Evolutionary conservation across 768 basidiomycete species (phyloP), one percentile per base, ranked within the genome.

Genomic region (Strobilomyces confusus): DNA sequence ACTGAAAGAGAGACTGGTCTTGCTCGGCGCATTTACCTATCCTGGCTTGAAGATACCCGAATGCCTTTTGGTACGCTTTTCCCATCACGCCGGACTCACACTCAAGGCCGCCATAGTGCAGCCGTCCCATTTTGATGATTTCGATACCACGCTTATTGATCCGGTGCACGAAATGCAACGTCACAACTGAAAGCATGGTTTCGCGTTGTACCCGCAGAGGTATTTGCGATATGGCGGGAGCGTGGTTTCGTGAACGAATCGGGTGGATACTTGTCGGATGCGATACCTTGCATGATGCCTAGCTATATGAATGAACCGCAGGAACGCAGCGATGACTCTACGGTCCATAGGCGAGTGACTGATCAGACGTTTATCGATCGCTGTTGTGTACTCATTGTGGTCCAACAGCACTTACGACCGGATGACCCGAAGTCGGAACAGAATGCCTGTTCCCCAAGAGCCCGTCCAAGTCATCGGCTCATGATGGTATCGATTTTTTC

Each of bases 1-100:
- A 8, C 56, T 81, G 58, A 76, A 72, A 56, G 62, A 63, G 29
- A 70, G 74, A 37, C 60, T 80, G 20, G 58, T 58, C 17, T 42
- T 52, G 2, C 62, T 81, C 49, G 60, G 60, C 34, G 44, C 38
- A 32, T 12, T 52, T 80, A 30, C 54, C 49, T 17, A 49, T 68
- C 29, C 52, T 52, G 19, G 13, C 4, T 40, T 58, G 42, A 54
- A n/a, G n/a, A 34, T 34, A 33, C 17, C 4, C 19, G 19, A 19
- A 32, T 37, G 1, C 34, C 40, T 19, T 17, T 15, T n/a, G 47
- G 40, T 43, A 36, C 20, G 40, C 38, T 26, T 14, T 19, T 46
- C 26, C 14, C 38, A 20, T 11, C 5, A 11, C 29, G 11, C 20
- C 44, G 25, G 9, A 17, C 9, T 43, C 22, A 25, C 13, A 33